Conservation (phyloP, 1,139 yeast species). For the Spathaspora sp. region DNA sequence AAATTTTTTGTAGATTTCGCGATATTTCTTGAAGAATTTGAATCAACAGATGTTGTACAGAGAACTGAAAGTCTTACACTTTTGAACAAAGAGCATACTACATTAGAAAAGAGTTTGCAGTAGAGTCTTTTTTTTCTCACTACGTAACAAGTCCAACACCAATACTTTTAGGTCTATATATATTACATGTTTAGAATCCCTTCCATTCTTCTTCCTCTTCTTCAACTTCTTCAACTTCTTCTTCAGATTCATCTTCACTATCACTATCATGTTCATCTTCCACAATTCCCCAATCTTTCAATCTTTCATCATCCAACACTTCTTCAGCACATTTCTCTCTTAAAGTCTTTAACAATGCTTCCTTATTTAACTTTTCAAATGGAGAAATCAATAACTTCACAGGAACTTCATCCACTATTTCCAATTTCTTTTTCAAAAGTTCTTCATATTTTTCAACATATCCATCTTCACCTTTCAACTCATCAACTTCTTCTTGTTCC, state of each 20-base stretch:
- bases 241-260: conserved; percentile 17
- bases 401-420: conserved; percentile 50
- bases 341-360: conserved; percentile 60
- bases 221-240: conserved; percentile 15
- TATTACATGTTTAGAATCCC: conserved; percentile 21
- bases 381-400: conserved; percentile 55
- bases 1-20: conserved; percentile 2
- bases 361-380: conserved; percentile 50
- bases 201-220: conserved; percentile 34
- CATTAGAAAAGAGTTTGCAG: too few species aligned
- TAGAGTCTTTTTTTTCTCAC: too few species aligned
- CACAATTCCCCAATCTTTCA: conserved; percentile 63
- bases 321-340: conserved; percentile 66
- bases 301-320: conserved; percentile 62
- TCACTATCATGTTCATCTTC: conserved; percentile 26
- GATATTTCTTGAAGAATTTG: not conserved
- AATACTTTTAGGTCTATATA: not conserved
- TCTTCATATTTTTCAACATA: conserved; percentile 27
- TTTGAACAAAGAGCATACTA: too few species aligned
- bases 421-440: conserved; percentile 22
- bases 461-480: conserved; percentile 24
- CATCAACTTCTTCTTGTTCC: conserved; percentile 42
- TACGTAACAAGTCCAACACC: too few species aligned
- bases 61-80: too few species aligned
- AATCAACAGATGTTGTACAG: too few species aligned